These are phyloP conservation scores for Jamesozyma piceae DNA, from an alignment of 805 yeast genomes.

Conservation along the genomic window DNA sequence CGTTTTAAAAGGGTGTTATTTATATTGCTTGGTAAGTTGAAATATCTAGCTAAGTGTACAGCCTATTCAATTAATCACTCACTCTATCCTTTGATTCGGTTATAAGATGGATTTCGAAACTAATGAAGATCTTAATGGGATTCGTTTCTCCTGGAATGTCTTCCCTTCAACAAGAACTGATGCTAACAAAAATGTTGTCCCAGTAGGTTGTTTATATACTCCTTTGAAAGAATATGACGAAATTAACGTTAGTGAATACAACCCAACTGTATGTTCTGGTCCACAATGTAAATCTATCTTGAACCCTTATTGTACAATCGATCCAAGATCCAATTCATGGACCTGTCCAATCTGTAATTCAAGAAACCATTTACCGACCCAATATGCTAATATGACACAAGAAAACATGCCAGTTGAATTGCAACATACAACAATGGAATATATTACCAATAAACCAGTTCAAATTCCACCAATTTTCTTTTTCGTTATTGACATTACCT, in stretches of 20 bases:
- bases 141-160: constrained; percentile 71
- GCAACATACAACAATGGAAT: constrained; percentile 71
- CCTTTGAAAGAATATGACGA: constrained; percentile 77
- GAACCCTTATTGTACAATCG: constrained; percentile 80
- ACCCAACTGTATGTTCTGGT: constrained; percentile 71
- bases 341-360: constrained; percentile 73
- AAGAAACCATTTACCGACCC: constrained; percentile 74
- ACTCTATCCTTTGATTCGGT: too few species aligned
- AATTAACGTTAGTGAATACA: constrained; percentile 70
- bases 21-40: too few species aligned
- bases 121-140: constrained; percentile 63
- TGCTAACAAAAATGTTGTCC: constrained; percentile 85
- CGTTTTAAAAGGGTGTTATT: too few species aligned
- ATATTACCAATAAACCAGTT: constrained; percentile 71
- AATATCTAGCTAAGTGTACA: too few species aligned
- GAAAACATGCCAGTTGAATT: constrained; percentile 78
- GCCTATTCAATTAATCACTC: too few species aligned
- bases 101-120: constrained; percentile 41
- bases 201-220: constrained; percentile 90
- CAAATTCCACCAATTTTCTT: constrained; percentile 78
- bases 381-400: constrained; percentile 65
- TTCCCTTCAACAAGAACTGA: constrained; percentile 85
- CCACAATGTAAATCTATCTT: constrained; percentile 74
- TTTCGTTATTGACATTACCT: constrained; percentile 81
- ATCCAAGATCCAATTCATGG: constrained; percentile 70